Evolutionary conservation across 2,329 filamentous ascomycete genomes (phyloP).

Genomic region (Fusarium sp.): DNA sequence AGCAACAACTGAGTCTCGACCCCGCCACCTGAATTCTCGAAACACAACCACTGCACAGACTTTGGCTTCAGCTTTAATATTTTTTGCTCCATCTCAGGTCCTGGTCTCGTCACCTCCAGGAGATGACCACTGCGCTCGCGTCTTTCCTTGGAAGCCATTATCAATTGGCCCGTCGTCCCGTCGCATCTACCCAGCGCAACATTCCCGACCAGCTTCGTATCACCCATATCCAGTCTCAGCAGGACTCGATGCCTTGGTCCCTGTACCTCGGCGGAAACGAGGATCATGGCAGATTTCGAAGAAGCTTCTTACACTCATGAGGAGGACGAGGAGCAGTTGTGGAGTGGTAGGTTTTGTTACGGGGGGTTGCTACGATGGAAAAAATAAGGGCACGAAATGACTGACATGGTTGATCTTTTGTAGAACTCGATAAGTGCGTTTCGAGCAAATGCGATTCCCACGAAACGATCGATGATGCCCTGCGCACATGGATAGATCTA

Average conservation of each 20-base stretch:
- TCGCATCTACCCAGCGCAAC: conserved; percentile 21
- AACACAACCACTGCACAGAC: conserved; percentile 22
- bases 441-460: conserved; percentile 59
- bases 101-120: conserved; percentile 12
- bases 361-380: neutral
- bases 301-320: conserved; percentile 71
- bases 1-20: conserved; percentile 34
- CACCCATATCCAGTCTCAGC: conserved; percentile 20
- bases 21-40: conserved; percentile 41
- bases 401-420: conserved; percentile 16
- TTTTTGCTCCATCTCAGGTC: conserved; percentile 8
- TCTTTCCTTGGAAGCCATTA: conserved; percentile 20
- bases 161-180: conserved; percentile 30
- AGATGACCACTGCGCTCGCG: conserved; percentile 37
- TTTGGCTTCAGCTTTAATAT: conserved; percentile 16
- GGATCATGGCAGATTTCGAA: conserved; percentile 70
- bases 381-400: conserved; percentile 5
- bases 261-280: conserved; percentile 40
- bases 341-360: conserved; percentile 72
- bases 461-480: conserved; percentile 79
- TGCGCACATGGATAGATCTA: conserved; percentile 85
- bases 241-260: conserved; percentile 50
- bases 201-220: neutral
- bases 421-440: conserved; percentile 61
- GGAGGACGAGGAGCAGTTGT: conserved; percentile 87